These are phyloP conservation scores for Zygosaccharomyces pseudobailii DNA, from an alignment of 1,139 yeast species.

Conservation along the genomic window DNA sequence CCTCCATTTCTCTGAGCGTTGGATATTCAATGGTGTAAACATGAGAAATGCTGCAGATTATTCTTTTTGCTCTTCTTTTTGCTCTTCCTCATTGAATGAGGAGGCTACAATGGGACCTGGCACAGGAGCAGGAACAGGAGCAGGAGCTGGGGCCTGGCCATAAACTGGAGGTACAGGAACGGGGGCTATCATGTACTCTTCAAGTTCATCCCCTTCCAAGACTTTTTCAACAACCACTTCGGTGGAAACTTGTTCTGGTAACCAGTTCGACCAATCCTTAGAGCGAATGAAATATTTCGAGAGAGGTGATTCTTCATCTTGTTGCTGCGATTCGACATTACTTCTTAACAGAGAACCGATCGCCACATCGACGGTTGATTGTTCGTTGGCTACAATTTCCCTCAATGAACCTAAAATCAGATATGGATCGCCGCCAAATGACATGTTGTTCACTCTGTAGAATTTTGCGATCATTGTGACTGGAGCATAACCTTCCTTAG, in stretches of 20 bases:
- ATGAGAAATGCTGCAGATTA: not conserved
- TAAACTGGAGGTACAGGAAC: slow-evolving; percentile 11
- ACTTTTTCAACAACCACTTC: slow-evolving; percentile 25
- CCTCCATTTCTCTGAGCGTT: not conserved
- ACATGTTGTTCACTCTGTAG: slow-evolving; percentile 32
- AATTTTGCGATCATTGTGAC: slow-evolving; percentile 30
- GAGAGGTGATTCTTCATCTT: slow-evolving; percentile 15
- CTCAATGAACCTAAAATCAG: slow-evolving; percentile 34
- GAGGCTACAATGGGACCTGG: not conserved
- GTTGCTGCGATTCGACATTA: slow-evolving; percentile 8
- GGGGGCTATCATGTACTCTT: slow-evolving; percentile 21
- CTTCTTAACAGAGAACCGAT: slow-evolving; percentile 13
- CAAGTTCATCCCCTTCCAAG: slow-evolving; percentile 21
- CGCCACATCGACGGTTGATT: slow-evolving; percentile 31
- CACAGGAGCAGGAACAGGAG: not conserved
- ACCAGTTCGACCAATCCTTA: slow-evolving; percentile 26
- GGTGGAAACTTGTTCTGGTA: slow-evolving; percentile 18
- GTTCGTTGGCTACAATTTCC: slow-evolving; percentile 31
- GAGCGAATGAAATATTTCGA: slow-evolving; percentile 29
- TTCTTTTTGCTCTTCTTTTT: not conserved
- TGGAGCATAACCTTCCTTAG: slow-evolving; percentile 33
- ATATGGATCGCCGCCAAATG: slow-evolving; percentile 33
- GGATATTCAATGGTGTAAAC: not conserved
- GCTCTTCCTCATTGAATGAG: not conserved
- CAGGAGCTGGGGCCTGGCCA: not conserved